Conservation (phyloP, 208 protist genomes). For the Crithidia brevicula region DNA sequence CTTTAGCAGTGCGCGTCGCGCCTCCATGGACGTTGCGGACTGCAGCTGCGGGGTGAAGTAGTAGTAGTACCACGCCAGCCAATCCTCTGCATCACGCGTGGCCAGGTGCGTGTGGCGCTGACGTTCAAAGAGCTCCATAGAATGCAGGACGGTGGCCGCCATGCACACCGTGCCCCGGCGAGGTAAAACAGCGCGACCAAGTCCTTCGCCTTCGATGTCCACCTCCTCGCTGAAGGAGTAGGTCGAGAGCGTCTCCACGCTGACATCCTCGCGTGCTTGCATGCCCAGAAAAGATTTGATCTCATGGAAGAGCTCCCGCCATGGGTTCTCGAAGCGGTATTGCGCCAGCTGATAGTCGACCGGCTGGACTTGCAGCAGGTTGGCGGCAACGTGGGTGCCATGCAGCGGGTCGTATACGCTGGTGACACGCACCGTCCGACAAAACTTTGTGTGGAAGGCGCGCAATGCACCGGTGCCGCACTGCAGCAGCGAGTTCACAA, state of each 20-base stretch:
- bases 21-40: conserved; percentile 4
- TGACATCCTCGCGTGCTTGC: conserved; percentile 17
- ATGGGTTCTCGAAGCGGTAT: conserved; percentile 48
- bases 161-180: conserved; percentile 43
- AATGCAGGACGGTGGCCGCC: conserved; percentile 61
- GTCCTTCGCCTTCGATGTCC: background rate
- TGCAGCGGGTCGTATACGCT: conserved; percentile 3
- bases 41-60: conserved; percentile 11
- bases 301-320: conserved; percentile 46
- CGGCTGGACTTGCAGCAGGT: conserved; percentile 17
- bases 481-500: conserved; percentile 25
- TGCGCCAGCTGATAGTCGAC: conserved; percentile 55
- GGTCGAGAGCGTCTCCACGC: background rate
- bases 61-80: conserved; percentile 43
- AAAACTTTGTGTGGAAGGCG: conserved; percentile 30
- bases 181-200: background rate
- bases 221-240: conserved; percentile 1
- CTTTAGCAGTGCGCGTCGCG: background rate
- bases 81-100: conserved; percentile 39
- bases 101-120: conserved; percentile 39
- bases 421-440: background rate
- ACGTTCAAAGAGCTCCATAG: conserved; percentile 75
- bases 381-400: background rate
- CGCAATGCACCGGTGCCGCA: conserved; percentile 26
- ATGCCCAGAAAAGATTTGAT: conserved; percentile 43